phyloP scores from a whole-genome alignment of 257 asterid genomes.

The Verbena officinalis region DNA sequence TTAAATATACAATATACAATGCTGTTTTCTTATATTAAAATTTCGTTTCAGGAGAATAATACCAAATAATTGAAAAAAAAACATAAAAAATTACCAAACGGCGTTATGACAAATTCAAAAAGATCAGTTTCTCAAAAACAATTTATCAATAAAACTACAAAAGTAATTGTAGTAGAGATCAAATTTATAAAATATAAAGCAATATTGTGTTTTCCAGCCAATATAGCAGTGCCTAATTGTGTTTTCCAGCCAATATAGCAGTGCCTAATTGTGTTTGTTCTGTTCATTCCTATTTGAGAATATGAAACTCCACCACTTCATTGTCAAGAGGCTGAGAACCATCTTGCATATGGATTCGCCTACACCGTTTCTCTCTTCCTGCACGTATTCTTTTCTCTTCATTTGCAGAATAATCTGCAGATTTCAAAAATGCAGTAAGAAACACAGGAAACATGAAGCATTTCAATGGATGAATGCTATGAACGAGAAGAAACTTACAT shows the following conservation, averaged over 20 bases:
- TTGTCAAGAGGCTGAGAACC: conserved; percentile 42
- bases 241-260: not conserved
- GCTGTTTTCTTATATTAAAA: no score
- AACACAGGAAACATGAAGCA: not conserved
- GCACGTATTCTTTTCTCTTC: conserved; percentile 29
- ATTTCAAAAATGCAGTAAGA: not conserved
- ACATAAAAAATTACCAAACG: no score
- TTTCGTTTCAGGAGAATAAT: no score
- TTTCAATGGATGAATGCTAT: not conserved
- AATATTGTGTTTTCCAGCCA: not conserved
- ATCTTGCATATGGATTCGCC: conserved; percentile 43
- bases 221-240: not conserved
- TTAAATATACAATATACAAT: no score
- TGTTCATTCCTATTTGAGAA: conserved; percentile 35
- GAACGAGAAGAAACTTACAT: conserved; percentile 33
- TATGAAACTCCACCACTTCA: conserved; percentile 52
- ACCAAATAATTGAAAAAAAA: no score
- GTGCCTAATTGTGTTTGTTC: conserved; percentile 38
- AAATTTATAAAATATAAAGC: not conserved
- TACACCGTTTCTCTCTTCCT: conserved; percentile 26
- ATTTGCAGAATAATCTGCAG: conserved; percentile 31
- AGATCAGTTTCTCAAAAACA: not conserved
- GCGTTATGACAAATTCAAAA: not conserved
- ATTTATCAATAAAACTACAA: no score
- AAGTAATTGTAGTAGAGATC: not conserved